Conservation (phyloP, 345 rosid genomes). For the Nephelium lappaceum region DNA sequence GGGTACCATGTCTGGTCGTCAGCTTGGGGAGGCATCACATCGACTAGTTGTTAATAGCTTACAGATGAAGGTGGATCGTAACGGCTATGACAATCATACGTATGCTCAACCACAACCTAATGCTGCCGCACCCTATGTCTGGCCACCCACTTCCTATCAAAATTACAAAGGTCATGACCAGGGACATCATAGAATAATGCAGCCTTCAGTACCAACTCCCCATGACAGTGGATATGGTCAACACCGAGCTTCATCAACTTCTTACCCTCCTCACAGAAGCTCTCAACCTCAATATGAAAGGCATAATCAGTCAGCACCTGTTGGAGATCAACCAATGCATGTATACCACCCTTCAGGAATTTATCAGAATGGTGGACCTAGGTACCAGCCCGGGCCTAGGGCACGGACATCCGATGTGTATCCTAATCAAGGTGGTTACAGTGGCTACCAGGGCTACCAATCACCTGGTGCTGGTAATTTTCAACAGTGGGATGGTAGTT, state of each 20-base stretch:
- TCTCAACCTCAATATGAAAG: slow-evolving; percentile 32
- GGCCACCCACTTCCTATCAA: slow-evolving; percentile 29
- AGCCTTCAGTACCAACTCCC: slow-evolving; percentile 27
- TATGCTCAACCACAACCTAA: slow-evolving; percentile 37
- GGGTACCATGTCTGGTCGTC: slow-evolving; percentile 55
- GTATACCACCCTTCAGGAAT: slow-evolving; percentile 12
- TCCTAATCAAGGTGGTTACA: slow-evolving; percentile 36
- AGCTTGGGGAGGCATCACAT: slow-evolving; percentile 77
- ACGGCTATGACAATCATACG: slow-evolving; percentile 31
- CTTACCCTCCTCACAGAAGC: slow-evolving; percentile 17
- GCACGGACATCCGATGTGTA: slow-evolving; percentile 5
- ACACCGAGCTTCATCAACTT: slow-evolving; percentile 2
- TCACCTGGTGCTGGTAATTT: slow-evolving; percentile 34
- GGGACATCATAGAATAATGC: slow-evolving; percentile 21
- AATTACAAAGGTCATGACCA: slow-evolving; percentile 25
- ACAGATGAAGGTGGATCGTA: slow-evolving; percentile 39
- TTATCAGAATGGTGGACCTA: slow-evolving; percentile 37
- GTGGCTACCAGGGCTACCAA: slow-evolving; percentile 36
- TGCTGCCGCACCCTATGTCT: slow-evolving; percentile 31
- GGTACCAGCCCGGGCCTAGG: slow-evolving; percentile 28
- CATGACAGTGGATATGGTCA: slow-evolving; percentile 28
- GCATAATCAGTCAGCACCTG: slow-evolving; percentile 22
- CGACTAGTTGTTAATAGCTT: slow-evolving; percentile 68
- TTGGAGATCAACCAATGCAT: slow-evolving; percentile 28
- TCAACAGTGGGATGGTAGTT: slow-evolving; percentile 40